phyloP scores from a whole-genome alignment of 371 early-diverging fungal species.

The Nosema granulosis region DNA sequence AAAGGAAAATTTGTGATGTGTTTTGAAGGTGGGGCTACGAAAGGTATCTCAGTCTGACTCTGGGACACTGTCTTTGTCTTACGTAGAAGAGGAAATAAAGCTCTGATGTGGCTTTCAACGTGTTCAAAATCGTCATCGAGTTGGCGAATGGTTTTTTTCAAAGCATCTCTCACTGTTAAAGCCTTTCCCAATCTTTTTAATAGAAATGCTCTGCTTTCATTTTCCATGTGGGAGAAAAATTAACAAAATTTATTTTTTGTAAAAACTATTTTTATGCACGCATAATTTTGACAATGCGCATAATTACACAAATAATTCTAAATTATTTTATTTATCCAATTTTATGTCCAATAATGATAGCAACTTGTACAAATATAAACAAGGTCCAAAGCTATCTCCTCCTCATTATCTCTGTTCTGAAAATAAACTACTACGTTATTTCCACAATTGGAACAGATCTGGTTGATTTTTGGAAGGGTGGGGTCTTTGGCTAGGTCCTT shows the following conservation, averaged over 20 bases:
- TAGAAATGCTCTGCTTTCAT: background rate
- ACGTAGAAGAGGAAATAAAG: background rate
- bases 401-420: conserved; percentile 75
- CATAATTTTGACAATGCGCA: too few relatives aligned
- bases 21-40: background rate
- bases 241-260: too few relatives aligned
- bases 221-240: background rate
- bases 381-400: conserved; percentile 80
- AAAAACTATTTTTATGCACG: too few relatives aligned
- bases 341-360: conserved; percentile 45
- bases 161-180: background rate
- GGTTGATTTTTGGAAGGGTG: conserved; percentile 71
- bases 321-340: too few relatives aligned
- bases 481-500: conserved; percentile 77
- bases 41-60: background rate
- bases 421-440: conserved; percentile 74
- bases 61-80: background rate
- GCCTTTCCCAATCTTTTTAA: background rate
- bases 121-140: background rate
- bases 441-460: conserved; percentile 72
- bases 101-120: conserved; percentile 12
- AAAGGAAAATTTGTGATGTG: conserved; percentile 8
- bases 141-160: background rate
- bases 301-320: too few relatives aligned
- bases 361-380: conserved; percentile 79